phyloP scores from a whole-genome alignment of 805 yeast genomes.

The Pichia gijzeniarum region DNA sequence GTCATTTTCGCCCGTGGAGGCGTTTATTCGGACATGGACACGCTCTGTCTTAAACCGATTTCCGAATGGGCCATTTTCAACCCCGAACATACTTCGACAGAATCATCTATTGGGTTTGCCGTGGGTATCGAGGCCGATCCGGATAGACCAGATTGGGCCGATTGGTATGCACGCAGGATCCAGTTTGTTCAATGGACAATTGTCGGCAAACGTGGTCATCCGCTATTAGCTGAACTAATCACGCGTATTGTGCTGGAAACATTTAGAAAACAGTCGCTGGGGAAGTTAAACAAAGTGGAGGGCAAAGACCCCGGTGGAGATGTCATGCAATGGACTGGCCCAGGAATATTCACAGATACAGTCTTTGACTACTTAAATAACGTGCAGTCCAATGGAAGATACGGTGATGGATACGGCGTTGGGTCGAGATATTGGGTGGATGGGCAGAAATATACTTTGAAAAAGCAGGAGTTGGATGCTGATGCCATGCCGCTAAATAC shows the following conservation, averaged over 20 bases:
- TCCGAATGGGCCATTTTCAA: slow-evolving; percentile 65
- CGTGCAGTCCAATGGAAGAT: slow-evolving; percentile 33
- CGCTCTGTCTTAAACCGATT: slow-evolving; percentile 65
- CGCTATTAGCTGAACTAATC: slow-evolving; percentile 74
- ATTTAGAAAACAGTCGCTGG: slow-evolving; percentile 43
- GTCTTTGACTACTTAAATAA: slow-evolving; percentile 76
- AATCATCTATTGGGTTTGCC: slow-evolving; percentile 50
- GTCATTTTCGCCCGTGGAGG: slow-evolving; percentile 90
- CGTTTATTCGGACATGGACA: slow-evolving; percentile 87
- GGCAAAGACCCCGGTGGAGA: slow-evolving; percentile 68
- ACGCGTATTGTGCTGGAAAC: slow-evolving; percentile 75
- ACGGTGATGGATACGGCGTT: slow-evolving; percentile 30
- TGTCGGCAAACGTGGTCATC: slow-evolving; percentile 86
- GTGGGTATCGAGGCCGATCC: slow-evolving; percentile 97
- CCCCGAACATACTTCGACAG: slow-evolving; percentile 12
- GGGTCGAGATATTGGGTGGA: slow-evolving; percentile 27
- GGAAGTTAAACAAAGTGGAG: slow-evolving; percentile 39
- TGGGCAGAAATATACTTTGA: slow-evolving; percentile 19
- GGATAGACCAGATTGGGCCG: slow-evolving; percentile 88
- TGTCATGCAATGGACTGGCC: slow-evolving; percentile 94
- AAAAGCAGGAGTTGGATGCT: slow-evolving; percentile 17
- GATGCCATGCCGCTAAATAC: slow-evolving; percentile 21
- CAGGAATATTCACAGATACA: slow-evolving; percentile 88
- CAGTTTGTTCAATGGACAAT: slow-evolving; percentile 98
- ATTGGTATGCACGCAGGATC: slow-evolving; percentile 87